Evolutionary conservation across 495 filamentous ascomycete genomes (phyloP), one percentile per base, ranked within the genome.

Genomic region (Patellaria atrata): DNA sequence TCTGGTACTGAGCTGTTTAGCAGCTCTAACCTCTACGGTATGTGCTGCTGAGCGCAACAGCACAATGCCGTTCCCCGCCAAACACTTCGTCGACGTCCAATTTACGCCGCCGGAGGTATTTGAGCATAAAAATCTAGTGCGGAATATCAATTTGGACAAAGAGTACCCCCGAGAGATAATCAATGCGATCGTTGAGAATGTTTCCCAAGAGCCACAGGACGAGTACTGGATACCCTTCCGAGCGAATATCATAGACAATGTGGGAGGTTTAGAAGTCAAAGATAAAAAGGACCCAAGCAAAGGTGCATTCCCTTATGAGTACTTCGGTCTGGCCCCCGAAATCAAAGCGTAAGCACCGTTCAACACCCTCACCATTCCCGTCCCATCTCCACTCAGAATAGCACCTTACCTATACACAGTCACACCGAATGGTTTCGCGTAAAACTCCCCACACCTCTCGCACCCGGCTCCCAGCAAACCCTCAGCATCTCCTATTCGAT

Each of bases 171-270:
- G 82, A 47, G 85, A 96, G 54, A 79, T 71, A 9, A 72, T 94
- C 67, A 94, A 96, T 62, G 80, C 93, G 6, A 66, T 92, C 18
- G 76, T 96, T 32, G 83, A 97, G 67, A 97, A 97, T 59, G 61
- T 78, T 45, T 69, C 70, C 49, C 73, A 68, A 23, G 59, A 74
- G 32, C 68, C 83, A 7, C 89, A 96, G 52, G 67, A 67, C 58
- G 77, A 86, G 55, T 96, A 94, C 68, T 94, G 76, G 56, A 50
- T 94, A 22, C 77, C 85, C 3, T 87, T 96, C 60, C 74, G 75
- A 30, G 65, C 68, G 29, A 71, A 78, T 30, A 66, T 80, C 47
- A 67, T 89, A 48, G 68, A 67, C 31, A 76, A 68, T 37, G 54
- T 96, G 28, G 91, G 86, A 44, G 83, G 77, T 21, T 57, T 97